Evolutionary conservation across 2,329 filamentous ascomycete species (phyloP).

Genomic region (Blumeria hordei): DNA sequence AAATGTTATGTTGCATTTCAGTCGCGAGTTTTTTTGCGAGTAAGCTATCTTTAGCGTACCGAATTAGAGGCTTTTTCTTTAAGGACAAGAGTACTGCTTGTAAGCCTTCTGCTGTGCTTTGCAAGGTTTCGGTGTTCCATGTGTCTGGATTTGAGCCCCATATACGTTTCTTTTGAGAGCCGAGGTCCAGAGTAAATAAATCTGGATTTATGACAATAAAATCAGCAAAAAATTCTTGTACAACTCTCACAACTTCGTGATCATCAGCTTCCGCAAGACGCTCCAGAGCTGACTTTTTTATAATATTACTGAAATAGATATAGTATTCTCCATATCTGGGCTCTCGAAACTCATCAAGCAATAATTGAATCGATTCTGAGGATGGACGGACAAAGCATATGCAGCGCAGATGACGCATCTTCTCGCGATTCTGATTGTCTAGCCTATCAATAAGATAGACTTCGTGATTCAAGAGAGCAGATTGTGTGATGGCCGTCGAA

Average conservation of each 20-base stretch:
- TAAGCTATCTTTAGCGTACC: conserved; percentile 77
- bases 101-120: conserved; percentile 67
- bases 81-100: conserved; percentile 65
- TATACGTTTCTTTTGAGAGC: conserved; percentile 47
- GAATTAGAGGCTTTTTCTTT: conserved; percentile 90
- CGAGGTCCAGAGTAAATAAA: conserved; percentile 57
- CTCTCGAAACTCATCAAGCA: conserved; percentile 87
- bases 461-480: conserved; percentile 80
- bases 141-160: conserved; percentile 64
- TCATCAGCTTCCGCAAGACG: conserved; percentile 88
- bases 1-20: conserved; percentile 78
- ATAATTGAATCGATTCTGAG: conserved; percentile 69
- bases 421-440: conserved; percentile 73
- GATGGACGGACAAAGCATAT: conserved; percentile 84
- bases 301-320: conserved; percentile 91
- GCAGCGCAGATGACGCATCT: conserved; percentile 92
- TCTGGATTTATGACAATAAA: conserved; percentile 91
- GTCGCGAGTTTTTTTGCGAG: conserved; percentile 81
- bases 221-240: conserved; percentile 93
- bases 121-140: conserved; percentile 78
- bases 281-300: conserved; percentile 88
- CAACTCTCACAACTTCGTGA: conserved; percentile 80
- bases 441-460: conserved; percentile 94
- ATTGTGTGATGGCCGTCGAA: conserved; percentile 89
- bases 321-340: conserved; percentile 96